A percentile compares a stretch with the other conserved stretches of the same genome.
Evolutionary conservation across 1,284 basidiomycete species (phyloP).

Genomic region (Singerocomus rubriflavus): DNA sequence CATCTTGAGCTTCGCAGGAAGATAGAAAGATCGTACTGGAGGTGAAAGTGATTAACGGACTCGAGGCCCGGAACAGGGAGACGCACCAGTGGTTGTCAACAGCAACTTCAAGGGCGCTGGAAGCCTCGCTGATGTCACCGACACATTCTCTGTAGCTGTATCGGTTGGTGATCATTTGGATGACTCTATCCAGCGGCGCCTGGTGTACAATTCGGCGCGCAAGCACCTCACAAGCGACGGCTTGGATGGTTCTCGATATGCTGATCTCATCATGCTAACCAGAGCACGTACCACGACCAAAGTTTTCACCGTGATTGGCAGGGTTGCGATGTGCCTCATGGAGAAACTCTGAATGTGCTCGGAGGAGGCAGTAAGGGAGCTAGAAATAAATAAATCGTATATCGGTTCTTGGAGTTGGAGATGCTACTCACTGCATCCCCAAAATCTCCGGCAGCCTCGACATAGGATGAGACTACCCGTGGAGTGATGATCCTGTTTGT

Average conservation of each 20-base stretch:
- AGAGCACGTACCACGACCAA: slow-evolving; percentile 59
- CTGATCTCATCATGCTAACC: neutral
- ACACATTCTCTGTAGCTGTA: slow-evolving; percentile 73
- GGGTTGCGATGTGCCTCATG: slow-evolving; percentile 70
- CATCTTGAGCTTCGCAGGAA: slow-evolving; percentile 82
- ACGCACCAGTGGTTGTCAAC: slow-evolving; percentile 63
- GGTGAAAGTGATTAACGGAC: slow-evolving; percentile 5
- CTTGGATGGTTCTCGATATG: slow-evolving; percentile 34
- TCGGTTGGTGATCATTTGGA: slow-evolving; percentile 73
- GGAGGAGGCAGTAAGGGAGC: slow-evolving; percentile 80
- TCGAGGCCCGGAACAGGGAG: neutral
- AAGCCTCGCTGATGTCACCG: slow-evolving; percentile 41
- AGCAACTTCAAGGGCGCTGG: slow-evolving; percentile 32
- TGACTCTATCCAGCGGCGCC: slow-evolving; percentile 59
- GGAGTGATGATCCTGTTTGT: slow-evolving; percentile 73
- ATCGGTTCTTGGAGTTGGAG: neutral
- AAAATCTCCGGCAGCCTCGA: slow-evolving; percentile 72
- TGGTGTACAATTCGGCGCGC: slow-evolving; percentile 80
- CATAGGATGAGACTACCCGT: slow-evolving; percentile 63
- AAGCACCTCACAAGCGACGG: slow-evolving; percentile 83
- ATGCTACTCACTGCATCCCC: slow-evolving; percentile 64
- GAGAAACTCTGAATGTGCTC: slow-evolving; percentile 76
- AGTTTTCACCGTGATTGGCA: slow-evolving; percentile 85
- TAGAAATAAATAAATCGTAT: slow-evolving; percentile 24
- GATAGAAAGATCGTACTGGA: slow-evolving; percentile 79